Evolutionary conservation across 768 basidiomycete genomes (phyloP).

Genomic region (Lentinula lateritia): DNA sequence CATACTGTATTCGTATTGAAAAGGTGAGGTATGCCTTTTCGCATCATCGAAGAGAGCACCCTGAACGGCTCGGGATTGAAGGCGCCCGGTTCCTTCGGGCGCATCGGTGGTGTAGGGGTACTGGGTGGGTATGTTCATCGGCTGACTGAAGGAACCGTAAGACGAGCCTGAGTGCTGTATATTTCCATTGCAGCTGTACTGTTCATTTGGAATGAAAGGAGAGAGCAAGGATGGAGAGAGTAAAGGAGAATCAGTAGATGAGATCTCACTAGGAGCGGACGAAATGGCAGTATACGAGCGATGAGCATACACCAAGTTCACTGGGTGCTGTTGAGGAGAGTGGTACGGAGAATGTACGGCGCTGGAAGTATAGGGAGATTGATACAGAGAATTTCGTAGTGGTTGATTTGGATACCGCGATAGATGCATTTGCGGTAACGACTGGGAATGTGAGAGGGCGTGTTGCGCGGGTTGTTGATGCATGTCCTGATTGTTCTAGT

Average conservation of each 20-base stretch:
- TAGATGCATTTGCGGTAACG: background rate
- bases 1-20: background rate
- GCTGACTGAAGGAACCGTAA: background rate
- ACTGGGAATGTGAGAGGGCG: slow-evolving; percentile 1
- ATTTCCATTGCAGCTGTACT: background rate
- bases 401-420: background rate
- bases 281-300: background rate
- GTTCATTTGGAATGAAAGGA: background rate
- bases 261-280: background rate
- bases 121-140: background rate
- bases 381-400: background rate
- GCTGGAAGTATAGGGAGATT: background rate
- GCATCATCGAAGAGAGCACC: background rate
- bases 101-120: background rate
- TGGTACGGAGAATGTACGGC: background rate
- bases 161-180: background rate
- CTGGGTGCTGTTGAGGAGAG: background rate
- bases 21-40: background rate
- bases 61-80: background rate
- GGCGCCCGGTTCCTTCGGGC: background rate
- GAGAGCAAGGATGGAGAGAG: background rate
- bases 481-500: background rate
- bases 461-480: background rate
- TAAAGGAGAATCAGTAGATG: background rate
- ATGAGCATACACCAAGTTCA: background rate